These are phyloP conservation scores for Mycena capillaripes DNA, from an alignment of 768 basidiomycete genomes.

Conservation along the genomic window DNA sequence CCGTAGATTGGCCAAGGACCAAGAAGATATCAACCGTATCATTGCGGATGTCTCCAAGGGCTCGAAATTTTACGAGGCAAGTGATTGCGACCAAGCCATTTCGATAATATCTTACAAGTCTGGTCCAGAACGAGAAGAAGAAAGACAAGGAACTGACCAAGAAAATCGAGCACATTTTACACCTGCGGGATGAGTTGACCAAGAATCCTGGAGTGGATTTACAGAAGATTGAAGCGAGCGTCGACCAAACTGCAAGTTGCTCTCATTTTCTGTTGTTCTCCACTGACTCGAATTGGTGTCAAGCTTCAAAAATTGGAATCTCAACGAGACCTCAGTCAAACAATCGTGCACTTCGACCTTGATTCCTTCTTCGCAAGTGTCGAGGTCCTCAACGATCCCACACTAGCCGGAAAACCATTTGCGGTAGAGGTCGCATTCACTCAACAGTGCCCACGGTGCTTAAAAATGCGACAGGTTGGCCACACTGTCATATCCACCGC, in stretches of 20 bases:
- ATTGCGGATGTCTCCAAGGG: slow-evolving; percentile 95
- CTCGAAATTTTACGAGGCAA: slow-evolving; percentile 91
- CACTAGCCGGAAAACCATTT: slow-evolving; percentile 79
- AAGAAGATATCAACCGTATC: slow-evolving; percentile 87
- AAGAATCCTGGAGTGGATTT: slow-evolving; percentile 70
- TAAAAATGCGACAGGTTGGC: slow-evolving; percentile 19
- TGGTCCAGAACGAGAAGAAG: slow-evolving; percentile 83
- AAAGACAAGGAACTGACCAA: slow-evolving; percentile 90
- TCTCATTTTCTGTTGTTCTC: background rate
- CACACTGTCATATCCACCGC: slow-evolving; percentile 34
- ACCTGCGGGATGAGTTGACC: slow-evolving; percentile 70
- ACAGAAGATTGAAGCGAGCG: slow-evolving; percentile 71
- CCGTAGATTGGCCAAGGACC: slow-evolving; percentile 66
- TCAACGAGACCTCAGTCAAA: slow-evolving; percentile 83
- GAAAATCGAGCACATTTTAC: slow-evolving; percentile 79
- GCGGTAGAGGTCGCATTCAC: slow-evolving; percentile 58
- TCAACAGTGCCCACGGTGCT: background rate
- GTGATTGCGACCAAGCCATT: slow-evolving; percentile 22
- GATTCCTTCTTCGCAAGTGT: slow-evolving; percentile 93
- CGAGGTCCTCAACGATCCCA: slow-evolving; percentile 76
- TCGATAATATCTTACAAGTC: background rate
- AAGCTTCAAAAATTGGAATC: slow-evolving; percentile 81
- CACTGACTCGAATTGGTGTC: slow-evolving; percentile 8
- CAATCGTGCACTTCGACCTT: slow-evolving; percentile 95
- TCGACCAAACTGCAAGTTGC: slow-evolving; percentile 77